Evolutionary conservation across 495 filamentous ascomycete species (phyloP).

Genomic region (Tuber umbilicatum): DNA sequence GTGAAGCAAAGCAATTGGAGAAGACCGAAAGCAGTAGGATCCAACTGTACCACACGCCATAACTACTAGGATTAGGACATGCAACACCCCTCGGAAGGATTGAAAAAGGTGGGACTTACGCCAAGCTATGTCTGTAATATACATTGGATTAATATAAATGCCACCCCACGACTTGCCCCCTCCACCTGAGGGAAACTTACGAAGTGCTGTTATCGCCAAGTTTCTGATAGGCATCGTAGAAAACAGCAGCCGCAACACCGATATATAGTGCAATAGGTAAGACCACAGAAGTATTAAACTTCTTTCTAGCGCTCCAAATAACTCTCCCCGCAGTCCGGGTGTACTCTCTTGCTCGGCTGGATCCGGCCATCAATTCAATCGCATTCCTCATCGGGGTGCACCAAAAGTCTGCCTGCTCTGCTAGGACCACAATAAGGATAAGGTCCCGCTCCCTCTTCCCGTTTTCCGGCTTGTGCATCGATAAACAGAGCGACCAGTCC

Average conservation of each 20-base stretch:
- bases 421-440: conserved; percentile 35
- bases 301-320: conserved; percentile 38
- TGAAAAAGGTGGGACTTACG: conserved; percentile 19
- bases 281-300: conserved; percentile 40
- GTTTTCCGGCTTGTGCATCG: conserved; percentile 23
- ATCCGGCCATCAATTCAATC: conserved; percentile 33
- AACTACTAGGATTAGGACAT: conserved; percentile 9
- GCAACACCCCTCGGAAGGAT: not conserved
- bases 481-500: conserved; percentile 29
- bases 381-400: conserved; percentile 22
- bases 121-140: conserved; percentile 33
- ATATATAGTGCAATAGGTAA: conserved; percentile 39
- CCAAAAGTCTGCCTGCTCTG: conserved; percentile 29
- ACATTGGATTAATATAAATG: conserved; percentile 18
- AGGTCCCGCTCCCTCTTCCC: conserved; percentile 23
- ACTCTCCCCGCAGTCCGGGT: conserved; percentile 32
- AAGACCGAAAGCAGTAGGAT: conserved; percentile 39
- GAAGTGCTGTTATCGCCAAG: conserved; percentile 38
- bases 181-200: conserved; percentile 15
- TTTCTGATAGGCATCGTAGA: conserved; percentile 40
- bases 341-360: conserved; percentile 30
- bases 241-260: conserved; percentile 38
- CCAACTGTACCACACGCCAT: conserved; percentile 42
- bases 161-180: conserved; percentile 1
- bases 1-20: conserved; percentile 40